Evolutionary conservation across 1,284 basidiomycete species (phyloP), one percentile per base, ranked within the genome.

Genomic region (Ganoderma lucidum): DNA sequence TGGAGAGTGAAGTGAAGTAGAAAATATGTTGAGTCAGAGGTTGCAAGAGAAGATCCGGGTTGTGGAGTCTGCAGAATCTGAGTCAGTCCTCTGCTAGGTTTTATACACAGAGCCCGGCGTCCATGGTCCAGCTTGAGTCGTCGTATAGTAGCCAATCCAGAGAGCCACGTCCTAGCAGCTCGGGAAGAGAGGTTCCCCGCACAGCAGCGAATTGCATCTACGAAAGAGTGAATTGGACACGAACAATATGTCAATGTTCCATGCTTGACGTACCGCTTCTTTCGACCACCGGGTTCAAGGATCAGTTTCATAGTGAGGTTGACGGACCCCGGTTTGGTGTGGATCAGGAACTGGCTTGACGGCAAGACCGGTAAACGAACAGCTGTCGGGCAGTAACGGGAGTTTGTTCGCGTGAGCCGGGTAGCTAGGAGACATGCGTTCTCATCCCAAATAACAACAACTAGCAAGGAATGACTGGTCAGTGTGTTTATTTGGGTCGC

Each of bases 201-300:
- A 35, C 32, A 37, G 53, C 23, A 55, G 14, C 12, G 19, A 32
- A 30, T 32, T 30, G 53, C 53, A 55, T 32, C 28, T 55, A 23
- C 53, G 28, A 55, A 32, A n/a, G 45, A 23, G 6, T 48, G 45
- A 23, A 48, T 48, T 23, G n/a, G 15, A 5, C 6, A 23, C 19
- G 6, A 48, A 23, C 45, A 48, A 5, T 48, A 28, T 51, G 48
- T 28, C 48, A 51, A 51, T 10, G 23, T 51, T 56, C 53, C 53
- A 32, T 30, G 53, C 53, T 23, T 56, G 53, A 30, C 53, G 53
- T 19, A 56, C 53, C 53, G 53, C 53, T 56, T 32, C 30, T 32
- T 32, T 56, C 9, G 8, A 56, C 53, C 30, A 17, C 53, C 53
- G 53, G 53, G 14, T 14, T 32, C 3, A 19, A 17, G 30, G 30